Percentiles rank a stretch among this genome's conserved stretches.
These are phyloP conservation scores for Histomonas meleagridis DNA, from an alignment of 208 protist genomes.

Conservation along the genomic window DNA sequence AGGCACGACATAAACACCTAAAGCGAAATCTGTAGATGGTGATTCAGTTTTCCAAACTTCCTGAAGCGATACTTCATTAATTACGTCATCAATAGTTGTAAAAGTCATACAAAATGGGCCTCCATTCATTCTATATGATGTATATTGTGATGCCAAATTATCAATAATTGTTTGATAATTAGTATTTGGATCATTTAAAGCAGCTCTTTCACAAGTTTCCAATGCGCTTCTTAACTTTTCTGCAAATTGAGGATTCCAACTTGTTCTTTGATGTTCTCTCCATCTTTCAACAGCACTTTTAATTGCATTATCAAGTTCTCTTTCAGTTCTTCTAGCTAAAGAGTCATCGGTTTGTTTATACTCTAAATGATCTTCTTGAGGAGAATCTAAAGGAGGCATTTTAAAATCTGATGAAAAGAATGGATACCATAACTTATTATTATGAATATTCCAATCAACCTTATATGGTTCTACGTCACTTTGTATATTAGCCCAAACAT, in stretches of 20 bases:
- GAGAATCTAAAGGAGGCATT: background rate
- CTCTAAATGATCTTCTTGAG: background rate
- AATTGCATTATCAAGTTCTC: background rate
- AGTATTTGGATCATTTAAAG: background rate
- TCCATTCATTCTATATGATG: background rate
- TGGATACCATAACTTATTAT: background rate
- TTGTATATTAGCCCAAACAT: conserved; percentile 32
- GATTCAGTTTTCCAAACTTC: background rate
- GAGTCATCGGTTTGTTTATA: background rate
- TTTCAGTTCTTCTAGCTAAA: background rate
- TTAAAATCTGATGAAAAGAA: background rate
- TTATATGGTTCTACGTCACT: background rate
- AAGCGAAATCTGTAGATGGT: background rate
- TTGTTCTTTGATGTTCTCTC: background rate
- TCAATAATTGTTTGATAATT: background rate
- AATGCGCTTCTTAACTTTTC: background rate
- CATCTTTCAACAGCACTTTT: background rate
- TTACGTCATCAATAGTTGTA: background rate
- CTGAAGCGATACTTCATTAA: background rate
- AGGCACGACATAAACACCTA: background rate
- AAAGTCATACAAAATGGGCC: background rate
- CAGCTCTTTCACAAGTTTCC: background rate
- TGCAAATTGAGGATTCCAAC: background rate
- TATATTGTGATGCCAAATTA: background rate
- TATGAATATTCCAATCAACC: background rate